Evolutionary conservation across 495 filamentous ascomycete species (phyloP).

Genomic region (Penicillium odoratum): DNA sequence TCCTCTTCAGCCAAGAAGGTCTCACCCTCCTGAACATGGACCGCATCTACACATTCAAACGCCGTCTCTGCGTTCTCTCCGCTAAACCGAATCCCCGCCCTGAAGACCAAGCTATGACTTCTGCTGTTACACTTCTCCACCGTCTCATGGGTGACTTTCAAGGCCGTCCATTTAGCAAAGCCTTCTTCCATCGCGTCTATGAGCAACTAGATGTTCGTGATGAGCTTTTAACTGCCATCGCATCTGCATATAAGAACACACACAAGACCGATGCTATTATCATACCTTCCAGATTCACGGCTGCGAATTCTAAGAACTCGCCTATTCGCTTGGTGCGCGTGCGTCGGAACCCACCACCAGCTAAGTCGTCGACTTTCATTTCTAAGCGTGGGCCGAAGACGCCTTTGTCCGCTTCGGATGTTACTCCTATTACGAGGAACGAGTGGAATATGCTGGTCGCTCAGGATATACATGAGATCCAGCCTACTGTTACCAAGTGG

Average conservation of each 20-base stretch:
- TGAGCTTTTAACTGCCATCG: conserved; percentile 54
- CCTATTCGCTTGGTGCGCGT: conserved; percentile 28
- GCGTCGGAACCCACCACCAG: conserved; percentile 15
- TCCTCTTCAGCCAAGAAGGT: conserved; percentile 69
- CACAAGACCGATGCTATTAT: conserved; percentile 53
- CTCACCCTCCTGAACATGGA: conserved; percentile 68
- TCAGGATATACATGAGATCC: conserved; percentile 31
- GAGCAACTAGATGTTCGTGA: conserved; percentile 59
- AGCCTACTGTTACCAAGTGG: conserved; percentile 46
- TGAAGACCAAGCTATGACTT: conserved; percentile 43
- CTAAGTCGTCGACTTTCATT: conserved; percentile 20
- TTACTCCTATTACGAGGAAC: conserved; percentile 47
- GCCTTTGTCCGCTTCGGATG: conserved; percentile 46
- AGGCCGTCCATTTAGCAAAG: conserved; percentile 56
- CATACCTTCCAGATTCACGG: conserved; percentile 27
- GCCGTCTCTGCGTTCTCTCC: conserved; percentile 58
- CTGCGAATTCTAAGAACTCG: conserved; percentile 24
- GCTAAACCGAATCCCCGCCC: conserved; percentile 27
- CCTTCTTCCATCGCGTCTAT: conserved; percentile 60
- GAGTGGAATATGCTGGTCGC: conserved; percentile 49
- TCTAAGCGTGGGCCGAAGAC: conserved; percentile 43
- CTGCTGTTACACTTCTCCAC: conserved; percentile 57
- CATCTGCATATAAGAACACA: conserved; percentile 55
- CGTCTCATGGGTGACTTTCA: conserved; percentile 61
- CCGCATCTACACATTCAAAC: conserved; percentile 72